A percentile compares a stretch with the other conserved stretches of the same genome.
phyloP scores from a whole-genome alignment of 805 yeast species.

The Pichia sporocuriosa region DNA sequence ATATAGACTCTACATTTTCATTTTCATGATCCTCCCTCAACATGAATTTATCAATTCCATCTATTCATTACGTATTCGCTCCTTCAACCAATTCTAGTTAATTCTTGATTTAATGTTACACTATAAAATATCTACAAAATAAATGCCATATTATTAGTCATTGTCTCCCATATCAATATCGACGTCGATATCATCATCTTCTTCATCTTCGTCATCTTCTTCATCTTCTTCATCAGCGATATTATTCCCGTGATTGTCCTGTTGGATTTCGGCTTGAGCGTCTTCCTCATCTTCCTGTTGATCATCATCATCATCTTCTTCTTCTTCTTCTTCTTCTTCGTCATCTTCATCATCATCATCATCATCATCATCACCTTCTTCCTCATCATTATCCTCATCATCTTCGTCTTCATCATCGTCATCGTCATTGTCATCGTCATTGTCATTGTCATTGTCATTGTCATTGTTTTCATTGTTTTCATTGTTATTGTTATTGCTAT shows the following conservation, averaged over 20 bases:
- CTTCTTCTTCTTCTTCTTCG: conserved; percentile 8
- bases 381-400: conserved; percentile 5
- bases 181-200: no score
- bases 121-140: no score
- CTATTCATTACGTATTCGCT: no score
- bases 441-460: conserved; percentile 7
- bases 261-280: no score
- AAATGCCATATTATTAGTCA: no score
- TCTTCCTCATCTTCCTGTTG: conserved; percentile 2
- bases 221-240: conserved; percentile 2
- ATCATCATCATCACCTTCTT: conserved; percentile 4
- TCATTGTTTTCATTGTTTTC: neutral
- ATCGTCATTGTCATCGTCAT: conserved; percentile 5
- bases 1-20: no score
- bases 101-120: no score
- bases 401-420: conserved; percentile 9
- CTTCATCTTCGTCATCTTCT: conserved; percentile 6
- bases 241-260: no score
- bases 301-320: conserved; percentile 6
- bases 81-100: no score
- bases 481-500: neutral
- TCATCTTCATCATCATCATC: conserved; percentile 6
- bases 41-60: no score
- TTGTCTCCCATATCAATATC: no score
- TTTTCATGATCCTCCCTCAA: no score